Percentiles rank a stretch among this genome's conserved stretches.
Conservation (phyloP, 208 protist genomes). For the Acanthamoeba healyi region DNA sequence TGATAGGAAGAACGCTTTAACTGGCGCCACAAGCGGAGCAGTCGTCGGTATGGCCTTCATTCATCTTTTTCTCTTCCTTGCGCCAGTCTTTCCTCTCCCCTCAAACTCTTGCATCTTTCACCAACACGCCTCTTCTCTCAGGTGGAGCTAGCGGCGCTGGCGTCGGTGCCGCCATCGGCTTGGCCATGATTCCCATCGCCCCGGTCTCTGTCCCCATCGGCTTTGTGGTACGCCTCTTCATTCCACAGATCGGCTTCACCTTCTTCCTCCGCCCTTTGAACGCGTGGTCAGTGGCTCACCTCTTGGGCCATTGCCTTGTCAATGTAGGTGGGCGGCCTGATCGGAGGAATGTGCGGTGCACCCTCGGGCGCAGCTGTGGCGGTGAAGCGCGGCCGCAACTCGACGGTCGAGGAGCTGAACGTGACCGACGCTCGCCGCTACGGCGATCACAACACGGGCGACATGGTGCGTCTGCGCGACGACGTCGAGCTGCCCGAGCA, state of each 20-base stretch:
- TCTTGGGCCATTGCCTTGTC: not conserved
- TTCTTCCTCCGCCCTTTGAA: too few species aligned
- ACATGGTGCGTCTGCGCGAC: slow-evolving; percentile 24
- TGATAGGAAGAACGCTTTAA: not conserved
- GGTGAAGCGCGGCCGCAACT: slow-evolving; percentile 10
- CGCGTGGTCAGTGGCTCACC: too few species aligned
- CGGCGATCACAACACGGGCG: slow-evolving; percentile 6
- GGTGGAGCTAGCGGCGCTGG: not conserved
- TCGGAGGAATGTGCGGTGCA: not conserved
- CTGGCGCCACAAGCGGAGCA: not conserved
- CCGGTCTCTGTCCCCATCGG: slow-evolving; percentile 24
- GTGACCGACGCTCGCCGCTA: not conserved
- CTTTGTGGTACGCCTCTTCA: not conserved
- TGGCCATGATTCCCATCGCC: slow-evolving; percentile 32
- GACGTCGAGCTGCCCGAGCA: slow-evolving; percentile 21
- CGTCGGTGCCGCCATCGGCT: not conserved
- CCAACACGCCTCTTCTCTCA: not conserved
- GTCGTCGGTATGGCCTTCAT: not conserved
- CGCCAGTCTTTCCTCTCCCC: not conserved
- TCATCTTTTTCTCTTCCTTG: not conserved
- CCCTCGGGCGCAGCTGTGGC: slow-evolving; percentile 27
- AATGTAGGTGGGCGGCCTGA: slow-evolving; percentile 22
- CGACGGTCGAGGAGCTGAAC: slow-evolving; percentile 12
- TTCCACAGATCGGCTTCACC: not conserved
- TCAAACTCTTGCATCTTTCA: not conserved